phyloP scores from a whole-genome alignment of 148 eudicot species.

The Salicornia ramosissima region DNA sequence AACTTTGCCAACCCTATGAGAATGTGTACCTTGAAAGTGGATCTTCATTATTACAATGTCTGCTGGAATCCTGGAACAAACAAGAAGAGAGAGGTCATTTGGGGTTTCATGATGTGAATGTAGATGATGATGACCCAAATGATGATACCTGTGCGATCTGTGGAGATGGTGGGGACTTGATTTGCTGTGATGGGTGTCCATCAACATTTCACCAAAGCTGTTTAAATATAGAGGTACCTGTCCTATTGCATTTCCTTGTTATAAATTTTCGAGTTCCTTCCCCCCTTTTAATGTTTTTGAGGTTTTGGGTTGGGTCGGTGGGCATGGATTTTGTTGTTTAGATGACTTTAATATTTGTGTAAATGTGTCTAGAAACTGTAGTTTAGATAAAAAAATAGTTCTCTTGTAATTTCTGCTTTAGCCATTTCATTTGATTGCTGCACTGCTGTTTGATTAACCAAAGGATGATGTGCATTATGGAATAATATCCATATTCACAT shows the following conservation, averaged over 20 bases:
- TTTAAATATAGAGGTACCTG: conserved; percentile 59
- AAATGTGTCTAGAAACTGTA: not conserved
- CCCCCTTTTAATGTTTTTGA: not conserved
- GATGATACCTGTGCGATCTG: conserved; percentile 95
- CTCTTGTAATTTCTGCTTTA: too few relatives aligned
- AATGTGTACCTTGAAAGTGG: conserved; percentile 60
- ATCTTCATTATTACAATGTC: conserved; percentile 53
- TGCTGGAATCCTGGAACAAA: conserved; percentile 61
- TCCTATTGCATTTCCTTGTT: conserved; percentile 13
- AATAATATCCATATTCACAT: not conserved
- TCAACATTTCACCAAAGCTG: conserved; percentile 87
- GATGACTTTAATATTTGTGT: not conserved
- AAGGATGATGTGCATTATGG: not conserved
- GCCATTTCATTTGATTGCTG: not conserved
- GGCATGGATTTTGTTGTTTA: conserved; percentile 1
- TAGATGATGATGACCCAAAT: conserved; percentile 75
- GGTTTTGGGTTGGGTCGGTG: not conserved
- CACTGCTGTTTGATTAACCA: not conserved
- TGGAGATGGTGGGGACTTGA: conserved; percentile 95
- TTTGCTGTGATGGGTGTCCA: conserved; percentile 96
- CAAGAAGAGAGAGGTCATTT: conserved; percentile 40
- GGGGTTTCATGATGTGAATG: conserved; percentile 48
- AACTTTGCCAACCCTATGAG: conserved; percentile 39
- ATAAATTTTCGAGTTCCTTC: not conserved
- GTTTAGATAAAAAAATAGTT: not conserved